Evolutionary conservation across 257 asterid genomes (phyloP).

Genomic region (Misopates orontium): DNA sequence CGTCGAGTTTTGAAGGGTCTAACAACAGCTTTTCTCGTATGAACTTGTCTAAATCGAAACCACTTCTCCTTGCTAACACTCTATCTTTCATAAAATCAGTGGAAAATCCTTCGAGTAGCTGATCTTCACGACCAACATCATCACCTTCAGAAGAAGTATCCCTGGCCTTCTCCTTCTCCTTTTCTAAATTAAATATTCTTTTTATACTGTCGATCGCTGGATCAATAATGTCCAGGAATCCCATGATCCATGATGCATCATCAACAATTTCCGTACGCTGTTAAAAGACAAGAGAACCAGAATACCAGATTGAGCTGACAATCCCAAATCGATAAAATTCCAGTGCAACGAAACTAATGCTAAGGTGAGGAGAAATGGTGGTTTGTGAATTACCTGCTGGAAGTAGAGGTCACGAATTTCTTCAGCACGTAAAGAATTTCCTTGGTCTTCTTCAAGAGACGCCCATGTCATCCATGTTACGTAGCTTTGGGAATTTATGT

Average conservation of each 20-base stretch:
- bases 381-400: slow-evolving; percentile 63
- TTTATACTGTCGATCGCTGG: slow-evolving; percentile 91
- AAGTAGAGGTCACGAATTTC: slow-evolving; percentile 91
- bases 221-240: slow-evolving; percentile 86
- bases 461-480: slow-evolving; percentile 99
- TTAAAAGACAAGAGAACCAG: slow-evolving; percentile 21
- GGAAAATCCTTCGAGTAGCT: slow-evolving; percentile 25
- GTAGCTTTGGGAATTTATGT: slow-evolving; percentile 92
- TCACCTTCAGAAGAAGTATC: slow-evolving; percentile 20
- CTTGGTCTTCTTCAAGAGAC: slow-evolving; percentile 89
- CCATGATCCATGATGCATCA: slow-evolving; percentile 96
- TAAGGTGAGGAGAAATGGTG: neutral
- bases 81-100: slow-evolving; percentile 18
- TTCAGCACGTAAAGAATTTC: slow-evolving; percentile 79
- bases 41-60: slow-evolving; percentile 68
- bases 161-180: slow-evolving; percentile 16
- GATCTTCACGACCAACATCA: slow-evolving; percentile 13
- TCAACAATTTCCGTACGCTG: slow-evolving; percentile 96
- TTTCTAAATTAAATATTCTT: slow-evolving; percentile 51
- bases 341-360: too few species aligned
- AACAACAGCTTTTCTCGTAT: slow-evolving; percentile 52
- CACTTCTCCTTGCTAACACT: slow-evolving; percentile 34
- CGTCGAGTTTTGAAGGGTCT: slow-evolving; percentile 72
- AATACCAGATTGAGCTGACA: neutral
- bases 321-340: too few species aligned